These are phyloP conservation scores for Pseudogymnoascus pannorum DNA, from an alignment of 2,329 filamentous ascomycete species.

Conservation along the genomic window DNA sequence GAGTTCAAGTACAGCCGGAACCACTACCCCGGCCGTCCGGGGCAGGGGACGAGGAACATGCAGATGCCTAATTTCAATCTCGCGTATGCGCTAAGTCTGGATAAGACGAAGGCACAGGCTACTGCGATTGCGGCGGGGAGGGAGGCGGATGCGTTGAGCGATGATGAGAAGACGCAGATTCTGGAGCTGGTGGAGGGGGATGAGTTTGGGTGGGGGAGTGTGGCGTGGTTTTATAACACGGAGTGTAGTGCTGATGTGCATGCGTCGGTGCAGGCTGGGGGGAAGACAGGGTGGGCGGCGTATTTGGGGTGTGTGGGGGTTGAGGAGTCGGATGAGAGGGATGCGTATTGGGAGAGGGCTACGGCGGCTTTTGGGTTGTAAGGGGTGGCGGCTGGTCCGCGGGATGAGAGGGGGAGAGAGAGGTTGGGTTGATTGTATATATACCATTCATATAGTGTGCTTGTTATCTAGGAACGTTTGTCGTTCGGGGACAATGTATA, in stretches of 20 bases:
- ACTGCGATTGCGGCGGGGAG: conserved; percentile 21
- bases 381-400: background rate
- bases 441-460: background rate
- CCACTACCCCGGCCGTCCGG: conserved; percentile 45
- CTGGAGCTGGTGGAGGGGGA: conserved; percentile 43
- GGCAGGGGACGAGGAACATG: conserved; percentile 61
- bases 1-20: conserved; percentile 58
- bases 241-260: conserved; percentile 43
- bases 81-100: conserved; percentile 41
- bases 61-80: conserved; percentile 48
- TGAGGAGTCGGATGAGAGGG: conserved; percentile 37
- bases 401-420: background rate
- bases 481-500: too few species aligned
- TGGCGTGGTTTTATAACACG: conserved; percentile 52
- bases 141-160: conserved; percentile 22
- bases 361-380: conserved; percentile 31
- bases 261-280: conserved; percentile 34
- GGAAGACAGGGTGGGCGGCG: conserved; percentile 40
- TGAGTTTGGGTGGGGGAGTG: conserved; percentile 48
- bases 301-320: conserved; percentile 52
- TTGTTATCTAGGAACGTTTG: background rate
- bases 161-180: conserved; percentile 35
- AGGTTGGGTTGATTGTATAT: background rate
- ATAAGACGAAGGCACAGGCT: conserved; percentile 34
- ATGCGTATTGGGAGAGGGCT: conserved; percentile 43